Conservation (phyloP, 208 protist genomes). For the Acanthamoeba culbertsoni region DNA sequence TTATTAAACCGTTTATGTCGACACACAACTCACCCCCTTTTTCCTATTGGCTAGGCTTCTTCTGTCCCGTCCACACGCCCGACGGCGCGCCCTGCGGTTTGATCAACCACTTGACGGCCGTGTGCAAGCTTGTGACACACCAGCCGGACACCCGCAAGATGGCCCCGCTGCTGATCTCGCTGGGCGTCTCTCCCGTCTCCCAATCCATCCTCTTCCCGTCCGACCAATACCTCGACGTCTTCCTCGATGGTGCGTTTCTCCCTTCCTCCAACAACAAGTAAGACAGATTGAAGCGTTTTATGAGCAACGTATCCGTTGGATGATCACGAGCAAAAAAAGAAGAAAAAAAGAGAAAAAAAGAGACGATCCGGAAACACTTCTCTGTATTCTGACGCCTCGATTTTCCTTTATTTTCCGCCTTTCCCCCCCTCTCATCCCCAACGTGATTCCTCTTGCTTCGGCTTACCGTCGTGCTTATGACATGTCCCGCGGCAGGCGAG, state of each 20-base stretch:
- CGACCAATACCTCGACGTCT: slow-evolving; percentile 77
- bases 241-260: slow-evolving; percentile 90
- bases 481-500: neutral
- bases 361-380: too few species aligned
- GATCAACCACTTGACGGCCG: slow-evolving; percentile 95
- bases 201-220: neutral
- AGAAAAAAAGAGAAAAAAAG: too few species aligned
- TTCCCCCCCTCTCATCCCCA: too few species aligned
- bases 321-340: too few species aligned
- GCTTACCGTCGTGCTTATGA: too few species aligned
- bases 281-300: too few species aligned
- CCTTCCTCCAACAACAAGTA: neutral
- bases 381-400: too few species aligned
- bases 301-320: too few species aligned
- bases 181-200: slow-evolving; percentile 1
- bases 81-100: slow-evolving; percentile 99
- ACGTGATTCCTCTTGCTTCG: neutral
- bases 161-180: neutral
- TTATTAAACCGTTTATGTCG: neutral
- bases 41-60: slow-evolving; percentile 86
- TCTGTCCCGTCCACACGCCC: slow-evolving; percentile 99
- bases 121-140: slow-evolving; percentile 39
- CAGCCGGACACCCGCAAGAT: neutral
- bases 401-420: too few species aligned
- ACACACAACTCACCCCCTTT: too few species aligned